These are phyloP conservation scores for Fusarium marasasianum DNA, from an alignment of 2,329 filamentous ascomycete genomes.

Conservation along the genomic window DNA sequence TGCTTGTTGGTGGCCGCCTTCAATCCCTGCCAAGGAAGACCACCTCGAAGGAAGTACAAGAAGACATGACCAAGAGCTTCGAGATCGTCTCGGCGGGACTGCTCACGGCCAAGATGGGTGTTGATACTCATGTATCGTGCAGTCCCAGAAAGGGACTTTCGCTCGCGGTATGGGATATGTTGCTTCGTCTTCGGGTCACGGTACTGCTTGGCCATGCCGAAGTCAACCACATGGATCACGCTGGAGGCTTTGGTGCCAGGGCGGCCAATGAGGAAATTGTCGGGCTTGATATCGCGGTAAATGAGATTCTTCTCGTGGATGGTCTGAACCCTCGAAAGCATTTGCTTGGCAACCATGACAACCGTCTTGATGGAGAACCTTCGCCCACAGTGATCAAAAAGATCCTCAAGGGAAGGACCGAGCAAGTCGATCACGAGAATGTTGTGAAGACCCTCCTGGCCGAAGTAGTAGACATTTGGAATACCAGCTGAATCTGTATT, in stretches of 20 bases:
- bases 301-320: constrained; percentile 99
- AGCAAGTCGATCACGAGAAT: constrained; percentile 98
- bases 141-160: constrained; percentile 95
- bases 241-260: constrained; percentile 94
- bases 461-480: constrained; percentile 99
- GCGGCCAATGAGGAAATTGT: constrained; percentile 97
- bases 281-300: constrained; percentile 98
- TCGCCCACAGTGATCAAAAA: constrained; percentile 97
- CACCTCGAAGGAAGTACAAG: constrained; percentile 78
- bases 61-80: constrained; percentile 85
- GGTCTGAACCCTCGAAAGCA: constrained; percentile 90
- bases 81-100: constrained; percentile 94
- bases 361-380: constrained; percentile 97
- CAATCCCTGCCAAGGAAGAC: constrained; percentile 76
- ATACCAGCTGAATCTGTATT: constrained; percentile 77
- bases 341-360: constrained; percentile 99
- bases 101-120: constrained; percentile 94
- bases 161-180: constrained; percentile 96
- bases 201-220: constrained; percentile 99
- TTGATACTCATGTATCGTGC: constrained; percentile 99
- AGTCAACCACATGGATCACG: constrained; percentile 98
- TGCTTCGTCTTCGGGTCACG: constrained; percentile 99
- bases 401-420: constrained; percentile 91
- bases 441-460: constrained; percentile 97
- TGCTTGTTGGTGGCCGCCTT: constrained; percentile 87